Evolutionary conservation across 345 rosid genomes (phyloP).

Genomic region (Hypericum perforatum): DNA sequence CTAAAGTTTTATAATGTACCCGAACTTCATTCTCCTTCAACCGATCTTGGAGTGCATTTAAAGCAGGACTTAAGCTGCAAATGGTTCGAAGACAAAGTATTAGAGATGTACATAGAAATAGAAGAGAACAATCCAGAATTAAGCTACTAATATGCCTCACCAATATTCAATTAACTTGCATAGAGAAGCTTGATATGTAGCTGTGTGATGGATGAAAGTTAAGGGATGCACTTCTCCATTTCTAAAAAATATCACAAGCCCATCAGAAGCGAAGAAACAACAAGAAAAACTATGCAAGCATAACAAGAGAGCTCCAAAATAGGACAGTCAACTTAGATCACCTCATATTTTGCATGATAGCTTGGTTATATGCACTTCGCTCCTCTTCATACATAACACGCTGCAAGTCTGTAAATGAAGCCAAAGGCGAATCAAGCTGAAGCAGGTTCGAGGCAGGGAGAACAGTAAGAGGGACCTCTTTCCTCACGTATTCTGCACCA

Average conservation of each 20-base stretch:
- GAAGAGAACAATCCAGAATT: slow-evolving; percentile 5
- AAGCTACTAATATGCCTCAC: slow-evolving; percentile 32
- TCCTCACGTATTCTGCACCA: slow-evolving; percentile 74
- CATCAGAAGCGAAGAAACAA: slow-evolving; percentile 9
- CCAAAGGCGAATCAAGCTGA: slow-evolving; percentile 64
- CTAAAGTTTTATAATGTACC: slow-evolving; percentile 31
- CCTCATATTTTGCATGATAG: slow-evolving; percentile 65
- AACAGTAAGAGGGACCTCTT: slow-evolving; percentile 81
- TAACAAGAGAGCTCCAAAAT: slow-evolving; percentile 1
- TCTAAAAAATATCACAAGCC: slow-evolving; percentile 29
- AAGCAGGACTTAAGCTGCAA: slow-evolving; percentile 85
- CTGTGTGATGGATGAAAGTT: slow-evolving; percentile 79
- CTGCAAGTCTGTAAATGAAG: slow-evolving; percentile 80
- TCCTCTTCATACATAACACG: slow-evolving; percentile 81
- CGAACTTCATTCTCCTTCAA: slow-evolving; percentile 78
- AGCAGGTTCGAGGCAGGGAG: slow-evolving; percentile 62
- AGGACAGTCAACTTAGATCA: slow-evolving; percentile 13
- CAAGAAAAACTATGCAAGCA: slow-evolving; percentile 3
- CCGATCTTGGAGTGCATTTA: slow-evolving; percentile 73
- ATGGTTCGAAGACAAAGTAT: background rate
- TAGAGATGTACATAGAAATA: slow-evolving; percentile 5
- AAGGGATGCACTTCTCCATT: slow-evolving; percentile 82
- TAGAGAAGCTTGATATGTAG: slow-evolving; percentile 91
- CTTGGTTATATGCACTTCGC: slow-evolving; percentile 72
- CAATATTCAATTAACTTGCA: slow-evolving; percentile 96